Base-by-base conservation (phyloP, 768 basidiomycete species). In the Hericium alpestre region DNA sequence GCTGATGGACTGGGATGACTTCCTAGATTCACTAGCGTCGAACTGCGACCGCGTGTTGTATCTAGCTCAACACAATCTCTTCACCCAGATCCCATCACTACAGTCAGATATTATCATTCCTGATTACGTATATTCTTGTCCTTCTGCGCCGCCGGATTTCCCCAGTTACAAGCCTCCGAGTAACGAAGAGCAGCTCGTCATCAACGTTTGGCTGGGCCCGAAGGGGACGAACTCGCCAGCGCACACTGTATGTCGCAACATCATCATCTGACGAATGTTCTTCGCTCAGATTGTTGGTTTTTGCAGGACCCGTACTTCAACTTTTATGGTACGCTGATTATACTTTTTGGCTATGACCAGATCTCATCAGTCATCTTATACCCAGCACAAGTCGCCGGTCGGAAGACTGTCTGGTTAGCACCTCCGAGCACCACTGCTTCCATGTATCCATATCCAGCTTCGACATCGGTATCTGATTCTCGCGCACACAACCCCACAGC, bases 291-390 rank as follows among this genome's bases (percentile, higher is more conserved):
- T 56, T 23, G 20, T 8, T 32, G 58, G 47, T 25, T 56, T 10
- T 62, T 25, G 25, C 58, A 95, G 92, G 95, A 99, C 66, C 94
- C 94, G 3, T 96, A 85, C 71, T 90, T 81, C 72, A 99, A 99
- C 68, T 78, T 87, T 60, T 98, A 90, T 68, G 83, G 93, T 93
- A 70, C 61, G 75, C 64, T 13, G 9, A 11, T 7, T 3, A n/a
- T 9, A 27, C 20, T 20, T 27, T 46, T 3, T n/a, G 38, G n/a
- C 39, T 13, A 22, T 22, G 18, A 51, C 51, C 12, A 22, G 43
- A 12, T 59, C 13, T 59, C 38, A 18, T 18, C 15, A n/a, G 11
- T 51, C 6, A 62, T n/a, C 16, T 46, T 9, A 16, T 23, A 51
- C 3, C 23, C 15, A 93, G 93, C 86, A 0, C 96, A 98, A 74